Conservation (phyloP, 2,329 filamentous ascomycete genomes). For the Cercospora canescens region DNA sequence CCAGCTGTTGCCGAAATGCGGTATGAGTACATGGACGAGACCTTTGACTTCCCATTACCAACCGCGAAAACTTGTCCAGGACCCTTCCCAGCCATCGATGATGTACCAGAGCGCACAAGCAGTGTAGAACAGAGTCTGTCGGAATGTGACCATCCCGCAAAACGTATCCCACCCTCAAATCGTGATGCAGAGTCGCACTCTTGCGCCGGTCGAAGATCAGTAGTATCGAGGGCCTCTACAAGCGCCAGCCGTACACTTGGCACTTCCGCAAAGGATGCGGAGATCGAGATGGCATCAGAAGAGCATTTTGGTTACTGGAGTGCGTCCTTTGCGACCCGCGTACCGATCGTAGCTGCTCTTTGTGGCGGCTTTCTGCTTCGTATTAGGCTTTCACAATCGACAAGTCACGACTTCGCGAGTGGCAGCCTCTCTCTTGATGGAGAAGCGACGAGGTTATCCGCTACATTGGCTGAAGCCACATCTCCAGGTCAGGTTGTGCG, state of each 20-base stretch:
- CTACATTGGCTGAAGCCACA: neutral
- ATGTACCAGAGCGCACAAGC: neutral
- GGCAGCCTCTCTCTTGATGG: neutral
- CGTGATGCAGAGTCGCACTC: neutral
- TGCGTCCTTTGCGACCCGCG: constrained; percentile 10
- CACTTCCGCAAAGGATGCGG: constrained; percentile 1
- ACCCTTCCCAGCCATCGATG: neutral
- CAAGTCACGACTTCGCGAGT: neutral
- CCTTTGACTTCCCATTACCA: constrained; percentile 11
- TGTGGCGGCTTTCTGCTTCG: constrained; percentile 17
- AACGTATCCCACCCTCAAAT: neutral
- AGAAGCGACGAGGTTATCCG: neutral
- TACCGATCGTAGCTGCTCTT: constrained; percentile 15
- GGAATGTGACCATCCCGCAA: neutral
- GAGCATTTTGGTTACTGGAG: constrained; percentile 21
- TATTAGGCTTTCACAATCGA: constrained; percentile 2
- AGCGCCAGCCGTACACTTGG: neutral
- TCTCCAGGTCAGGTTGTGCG: neutral
- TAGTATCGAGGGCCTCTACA: neutral
- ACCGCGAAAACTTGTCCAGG: neutral
- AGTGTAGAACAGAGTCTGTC: neutral
- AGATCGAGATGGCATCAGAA: constrained; percentile 21
- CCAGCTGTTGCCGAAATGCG: neutral
- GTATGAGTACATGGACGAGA: constrained; percentile 8
- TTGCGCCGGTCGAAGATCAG: neutral